Evolutionary conservation across 208 protist species (phyloP).

Genomic region (Acanthamoeba culbertsoni): DNA sequence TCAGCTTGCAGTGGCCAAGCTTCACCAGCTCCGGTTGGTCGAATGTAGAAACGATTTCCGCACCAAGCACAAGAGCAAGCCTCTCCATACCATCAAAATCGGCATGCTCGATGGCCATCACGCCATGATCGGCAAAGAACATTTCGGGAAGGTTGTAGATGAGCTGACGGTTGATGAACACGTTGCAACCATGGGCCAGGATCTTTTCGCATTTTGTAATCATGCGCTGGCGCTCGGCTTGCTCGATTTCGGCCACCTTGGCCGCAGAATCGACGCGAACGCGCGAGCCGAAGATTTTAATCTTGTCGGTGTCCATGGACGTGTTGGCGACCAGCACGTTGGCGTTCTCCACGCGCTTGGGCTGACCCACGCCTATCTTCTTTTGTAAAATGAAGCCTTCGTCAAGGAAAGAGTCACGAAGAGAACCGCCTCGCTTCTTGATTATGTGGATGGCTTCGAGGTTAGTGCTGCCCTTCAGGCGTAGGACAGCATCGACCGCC

Average conservation of each 20-base stretch:
- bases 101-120: constrained; percentile 99
- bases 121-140: constrained; percentile 93
- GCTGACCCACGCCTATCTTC: constrained; percentile 98
- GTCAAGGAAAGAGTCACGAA: constrained; percentile 98
- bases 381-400: constrained; percentile 99
- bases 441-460: constrained; percentile 99
- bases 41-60: constrained; percentile 99
- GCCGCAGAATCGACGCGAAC: constrained; percentile 93
- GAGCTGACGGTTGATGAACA: constrained; percentile 99
- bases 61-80: constrained; percentile 81
- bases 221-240: constrained; percentile 96
- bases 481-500: constrained; percentile 98
- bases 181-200: constrained; percentile 94
- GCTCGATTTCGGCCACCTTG: constrained; percentile 97
- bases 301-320: constrained; percentile 99
- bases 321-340: constrained; percentile 99
- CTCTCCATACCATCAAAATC: constrained; percentile 96
- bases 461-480: constrained; percentile 90
- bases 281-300: constrained; percentile 97
- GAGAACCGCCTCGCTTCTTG: constrained; percentile 96
- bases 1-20: constrained; percentile 93
- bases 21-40: constrained; percentile 95
- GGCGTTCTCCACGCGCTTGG: constrained; percentile 95
- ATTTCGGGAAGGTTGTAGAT: constrained; percentile 99
- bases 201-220: constrained; percentile 95